Evolutionary conservation across 2,329 filamentous ascomycete genomes (phyloP).

Genomic region (Nigrograna mackinnonii): DNA sequence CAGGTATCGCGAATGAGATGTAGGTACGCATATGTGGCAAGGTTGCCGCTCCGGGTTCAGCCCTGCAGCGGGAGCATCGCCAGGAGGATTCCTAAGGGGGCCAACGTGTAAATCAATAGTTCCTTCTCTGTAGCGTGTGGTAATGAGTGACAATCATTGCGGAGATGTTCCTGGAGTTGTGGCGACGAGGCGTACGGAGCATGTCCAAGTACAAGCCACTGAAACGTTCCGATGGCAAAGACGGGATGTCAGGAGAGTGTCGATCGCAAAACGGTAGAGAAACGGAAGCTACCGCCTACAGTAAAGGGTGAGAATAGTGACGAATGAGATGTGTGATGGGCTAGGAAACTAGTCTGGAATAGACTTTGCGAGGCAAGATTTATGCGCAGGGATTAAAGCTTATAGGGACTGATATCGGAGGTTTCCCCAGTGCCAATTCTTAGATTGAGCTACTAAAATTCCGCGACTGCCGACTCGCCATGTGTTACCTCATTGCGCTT

Average conservation of each 20-base stretch:
- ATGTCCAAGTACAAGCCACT: constrained; percentile 17
- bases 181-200: too few relatives aligned
- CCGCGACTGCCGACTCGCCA: neutral
- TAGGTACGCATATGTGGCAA: constrained; percentile 16
- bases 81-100: neutral
- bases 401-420: too few relatives aligned
- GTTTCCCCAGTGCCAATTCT: neutral
- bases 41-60: constrained; percentile 9
- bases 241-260: constrained; percentile 19
- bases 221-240: constrained; percentile 23
- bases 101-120: neutral
- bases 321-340: constrained; percentile 22
- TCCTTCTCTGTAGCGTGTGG: constrained; percentile 2
- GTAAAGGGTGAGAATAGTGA: constrained; percentile 3
- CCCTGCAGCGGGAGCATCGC: constrained; percentile 15
- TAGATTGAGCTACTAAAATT: too few relatives aligned
- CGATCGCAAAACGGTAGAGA: constrained; percentile 20
- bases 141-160: neutral
- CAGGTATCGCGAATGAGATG: constrained; percentile 18
- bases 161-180: too few relatives aligned
- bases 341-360: constrained; percentile 9
- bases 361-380: constrained; percentile 6
- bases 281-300: constrained; percentile 10
- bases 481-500: too few relatives aligned
- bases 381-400: constrained; percentile 27